These are phyloP conservation scores for Staphylotrichum longicolle DNA, from an alignment of 495 filamentous ascomycete species.

Conservation along the genomic window DNA sequence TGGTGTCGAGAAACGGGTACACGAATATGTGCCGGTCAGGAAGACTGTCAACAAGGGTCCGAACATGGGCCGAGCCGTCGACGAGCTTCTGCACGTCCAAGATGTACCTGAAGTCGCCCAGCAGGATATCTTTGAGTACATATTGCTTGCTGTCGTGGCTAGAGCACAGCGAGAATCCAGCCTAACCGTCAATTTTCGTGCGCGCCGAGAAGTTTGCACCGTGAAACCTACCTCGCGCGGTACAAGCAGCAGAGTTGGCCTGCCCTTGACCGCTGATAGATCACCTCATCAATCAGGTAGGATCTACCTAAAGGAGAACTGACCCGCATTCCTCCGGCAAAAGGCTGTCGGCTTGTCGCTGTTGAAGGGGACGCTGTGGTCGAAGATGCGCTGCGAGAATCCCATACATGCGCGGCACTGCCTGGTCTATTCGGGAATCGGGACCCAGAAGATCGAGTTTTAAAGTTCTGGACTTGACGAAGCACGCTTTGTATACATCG, in stretches of 20 bases:
- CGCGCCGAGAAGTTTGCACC: not conserved
- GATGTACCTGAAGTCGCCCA: constrained; percentile 11
- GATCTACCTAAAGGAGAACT: constrained; percentile 5
- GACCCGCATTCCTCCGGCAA: constrained; percentile 6
- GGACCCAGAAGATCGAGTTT: too few relatives aligned
- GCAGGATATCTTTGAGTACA: constrained; percentile 12
- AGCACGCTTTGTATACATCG: too few relatives aligned
- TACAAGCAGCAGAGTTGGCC: constrained; percentile 10
- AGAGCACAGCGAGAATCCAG: not conserved
- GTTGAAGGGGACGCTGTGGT: constrained; percentile 1
- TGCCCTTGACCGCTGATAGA: constrained; percentile 10
- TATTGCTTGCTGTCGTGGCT: constrained; percentile 13
- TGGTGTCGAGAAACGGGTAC: constrained; percentile 11
- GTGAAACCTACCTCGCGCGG: constrained; percentile 12
- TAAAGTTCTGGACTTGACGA: too few relatives aligned
- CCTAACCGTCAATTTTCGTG: not conserved
- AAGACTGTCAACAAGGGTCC: constrained; percentile 11
- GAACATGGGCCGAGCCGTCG: constrained; percentile 8
- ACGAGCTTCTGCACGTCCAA: constrained; percentile 8
- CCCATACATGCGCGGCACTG: too few relatives aligned
- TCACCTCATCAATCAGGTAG: constrained; percentile 11
- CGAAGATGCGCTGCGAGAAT: constrained; percentile 3
- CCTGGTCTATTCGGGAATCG: too few relatives aligned
- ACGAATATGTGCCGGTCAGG: constrained; percentile 11
- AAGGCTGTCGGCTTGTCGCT: constrained; percentile 7